phyloP scores from a whole-genome alignment of 2,329 filamentous ascomycete species.

The Colletotrichum phormii region DNA sequence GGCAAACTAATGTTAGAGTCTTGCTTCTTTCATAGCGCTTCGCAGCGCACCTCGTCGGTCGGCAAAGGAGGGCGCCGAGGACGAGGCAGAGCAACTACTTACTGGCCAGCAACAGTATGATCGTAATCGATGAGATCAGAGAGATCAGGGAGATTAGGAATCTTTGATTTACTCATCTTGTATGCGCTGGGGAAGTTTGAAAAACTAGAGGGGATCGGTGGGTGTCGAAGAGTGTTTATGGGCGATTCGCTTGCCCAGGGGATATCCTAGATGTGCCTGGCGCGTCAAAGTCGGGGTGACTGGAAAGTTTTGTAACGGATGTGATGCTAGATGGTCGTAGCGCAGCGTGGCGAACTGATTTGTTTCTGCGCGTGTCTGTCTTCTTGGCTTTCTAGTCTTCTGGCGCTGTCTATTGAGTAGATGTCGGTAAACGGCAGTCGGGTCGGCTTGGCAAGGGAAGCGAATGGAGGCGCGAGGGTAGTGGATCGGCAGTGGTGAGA shows the following conservation, averaged over 20 bases:
- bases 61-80: neutral
- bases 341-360: slow-evolving; percentile 3
- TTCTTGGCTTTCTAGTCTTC: neutral
- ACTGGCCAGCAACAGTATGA: slow-evolving; percentile 88
- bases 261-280: neutral
- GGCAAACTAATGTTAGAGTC: slow-evolving; percentile 21
- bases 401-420: neutral
- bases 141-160: slow-evolving; percentile 59
- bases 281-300: neutral
- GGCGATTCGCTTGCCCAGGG: neutral
- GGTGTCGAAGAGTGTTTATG: slow-evolving; percentile 10
- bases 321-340: neutral
- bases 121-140: slow-evolving; percentile 76
- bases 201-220: neutral
- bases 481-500: slow-evolving; percentile 21
- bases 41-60: neutral
- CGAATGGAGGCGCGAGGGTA: slow-evolving; percentile 4
- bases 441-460: slow-evolving; percentile 22
- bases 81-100: slow-evolving; percentile 54
- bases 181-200: neutral
- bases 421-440: slow-evolving; percentile 24
- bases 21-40: neutral
- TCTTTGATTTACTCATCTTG: slow-evolving; percentile 37
- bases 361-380: neutral
- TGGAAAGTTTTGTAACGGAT: neutral